Evolutionary conservation across 805 yeast genomes (phyloP).

Genomic region (Lipomyces orientalis): DNA sequence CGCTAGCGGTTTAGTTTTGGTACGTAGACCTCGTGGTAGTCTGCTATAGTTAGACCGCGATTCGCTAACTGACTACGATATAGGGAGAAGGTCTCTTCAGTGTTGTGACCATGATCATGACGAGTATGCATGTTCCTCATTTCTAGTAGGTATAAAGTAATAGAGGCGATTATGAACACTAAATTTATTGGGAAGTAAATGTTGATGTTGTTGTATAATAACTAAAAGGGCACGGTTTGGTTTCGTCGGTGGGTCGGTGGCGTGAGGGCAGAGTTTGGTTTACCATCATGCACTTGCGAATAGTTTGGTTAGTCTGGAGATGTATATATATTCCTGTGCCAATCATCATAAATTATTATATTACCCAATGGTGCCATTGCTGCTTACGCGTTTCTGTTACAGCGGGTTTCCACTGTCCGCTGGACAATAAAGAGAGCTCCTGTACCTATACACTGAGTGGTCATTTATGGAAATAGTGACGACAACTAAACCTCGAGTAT

Average conservation of each 20-base stretch:
- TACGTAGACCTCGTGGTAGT: not conserved
- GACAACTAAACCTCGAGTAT: no score
- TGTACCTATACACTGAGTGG: no score
- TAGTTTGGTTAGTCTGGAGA: not conserved
- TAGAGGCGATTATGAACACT: not conserved
- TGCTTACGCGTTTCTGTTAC: no score
- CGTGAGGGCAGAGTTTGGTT: not conserved
- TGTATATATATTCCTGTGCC: not conserved
- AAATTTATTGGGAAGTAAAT: not conserved
- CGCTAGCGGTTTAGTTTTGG: slow-evolving; percentile 84
- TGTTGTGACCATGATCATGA: slow-evolving; percentile 76
- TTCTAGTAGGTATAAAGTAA: slow-evolving; percentile 41
- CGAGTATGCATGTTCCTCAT: slow-evolving; percentile 71
- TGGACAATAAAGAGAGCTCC: no score
- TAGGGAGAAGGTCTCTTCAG: slow-evolving; percentile 90
- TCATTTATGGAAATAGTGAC: no score
- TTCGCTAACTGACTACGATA: not conserved
- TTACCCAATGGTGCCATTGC: no score
- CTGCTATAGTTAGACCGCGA: not conserved
- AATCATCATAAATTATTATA: no score
- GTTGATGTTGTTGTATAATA: not conserved
- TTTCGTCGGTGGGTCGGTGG: not conserved
- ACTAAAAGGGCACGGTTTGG: not conserved
- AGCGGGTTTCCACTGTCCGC: no score
- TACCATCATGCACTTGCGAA: not conserved